These are phyloP conservation scores for Eucalyptus camaldulensis DNA, from an alignment of 345 rosid genomes.

Conservation along the genomic window DNA sequence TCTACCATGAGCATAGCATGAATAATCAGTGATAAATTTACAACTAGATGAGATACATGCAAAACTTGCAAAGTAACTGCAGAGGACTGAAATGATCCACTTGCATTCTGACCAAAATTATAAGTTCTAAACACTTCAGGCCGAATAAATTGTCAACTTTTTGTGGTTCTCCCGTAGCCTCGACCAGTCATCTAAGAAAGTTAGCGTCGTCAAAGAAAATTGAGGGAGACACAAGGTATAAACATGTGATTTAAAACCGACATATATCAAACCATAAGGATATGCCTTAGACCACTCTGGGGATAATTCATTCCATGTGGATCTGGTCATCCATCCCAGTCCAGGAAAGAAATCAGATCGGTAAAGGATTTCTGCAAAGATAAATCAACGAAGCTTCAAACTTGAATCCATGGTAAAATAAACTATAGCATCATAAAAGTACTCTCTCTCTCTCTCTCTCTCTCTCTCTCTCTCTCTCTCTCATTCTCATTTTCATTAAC, in stretches of 20 bases:
- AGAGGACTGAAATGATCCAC: conserved; percentile 1
- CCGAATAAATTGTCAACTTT: conserved; percentile 82
- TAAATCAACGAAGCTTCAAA: background rate
- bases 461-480: background rate
- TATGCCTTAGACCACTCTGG: conserved; percentile 99
- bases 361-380: conserved; percentile 66
- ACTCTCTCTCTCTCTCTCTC: background rate
- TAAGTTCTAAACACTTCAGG: conserved; percentile 98
- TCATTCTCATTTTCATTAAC: background rate
- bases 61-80: background rate
- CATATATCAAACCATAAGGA: conserved; percentile 25
- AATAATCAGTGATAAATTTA: background rate
- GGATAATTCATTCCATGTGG: conserved; percentile 93
- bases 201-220: conserved; percentile 49
- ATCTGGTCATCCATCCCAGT: conserved; percentile 86
- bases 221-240: background rate
- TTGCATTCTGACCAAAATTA: conserved; percentile 94
- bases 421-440: background rate
- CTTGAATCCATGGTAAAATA: too few relatives aligned
- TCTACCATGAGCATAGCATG: background rate
- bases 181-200: conserved; percentile 99
- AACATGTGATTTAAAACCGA: background rate
- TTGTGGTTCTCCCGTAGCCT: conserved; percentile 75
- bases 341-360: conserved; percentile 99
- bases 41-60: background rate